A percentile compares a stretch with the other conserved stretches of the same genome.
Evolutionary conservation across 164 flowering plant species (phyloP).

Genomic region (Dillenia suffruticosa): DNA sequence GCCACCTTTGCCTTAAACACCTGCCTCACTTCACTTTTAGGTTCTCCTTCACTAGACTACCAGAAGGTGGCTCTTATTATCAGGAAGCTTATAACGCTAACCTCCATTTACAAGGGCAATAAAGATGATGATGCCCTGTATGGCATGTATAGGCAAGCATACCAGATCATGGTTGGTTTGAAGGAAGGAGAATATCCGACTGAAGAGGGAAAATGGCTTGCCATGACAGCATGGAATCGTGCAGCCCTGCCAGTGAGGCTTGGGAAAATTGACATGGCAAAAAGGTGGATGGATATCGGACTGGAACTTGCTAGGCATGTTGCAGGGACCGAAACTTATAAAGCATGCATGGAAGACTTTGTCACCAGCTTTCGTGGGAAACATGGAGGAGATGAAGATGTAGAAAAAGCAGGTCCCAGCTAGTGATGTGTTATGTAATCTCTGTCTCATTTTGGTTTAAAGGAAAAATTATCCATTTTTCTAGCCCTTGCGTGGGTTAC

Average conservation of each 20-base stretch:
- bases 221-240: slow-evolving; percentile 88
- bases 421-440: background rate
- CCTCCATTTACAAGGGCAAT: slow-evolving; percentile 34
- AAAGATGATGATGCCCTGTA: slow-evolving; percentile 56
- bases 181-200: slow-evolving; percentile 76
- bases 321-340: slow-evolving; percentile 51
- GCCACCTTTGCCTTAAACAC: slow-evolving; percentile 45
- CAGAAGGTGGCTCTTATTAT: slow-evolving; percentile 38
- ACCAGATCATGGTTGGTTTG: slow-evolving; percentile 74
- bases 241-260: slow-evolving; percentile 65
- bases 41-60: slow-evolving; percentile 55
- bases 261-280: slow-evolving; percentile 50
- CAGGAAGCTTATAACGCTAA: slow-evolving; percentile 40
- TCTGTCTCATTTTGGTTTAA: no score
- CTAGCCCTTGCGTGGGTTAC: no score
- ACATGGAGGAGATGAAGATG: slow-evolving; percentile 4
- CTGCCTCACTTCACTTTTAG: slow-evolving; percentile 44
- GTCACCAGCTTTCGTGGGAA: slow-evolving; percentile 44
- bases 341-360: slow-evolving; percentile 70
- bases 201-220: slow-evolving; percentile 90
- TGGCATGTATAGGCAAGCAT: slow-evolving; percentile 67
- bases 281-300: slow-evolving; percentile 79
- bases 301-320: slow-evolving; percentile 63
- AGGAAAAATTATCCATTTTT: no score
- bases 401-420: slow-evolving; percentile 1